Evolutionary conservation across 73 alveolate species (phyloP).

Genomic region (Vitrella brassicaformis): DNA sequence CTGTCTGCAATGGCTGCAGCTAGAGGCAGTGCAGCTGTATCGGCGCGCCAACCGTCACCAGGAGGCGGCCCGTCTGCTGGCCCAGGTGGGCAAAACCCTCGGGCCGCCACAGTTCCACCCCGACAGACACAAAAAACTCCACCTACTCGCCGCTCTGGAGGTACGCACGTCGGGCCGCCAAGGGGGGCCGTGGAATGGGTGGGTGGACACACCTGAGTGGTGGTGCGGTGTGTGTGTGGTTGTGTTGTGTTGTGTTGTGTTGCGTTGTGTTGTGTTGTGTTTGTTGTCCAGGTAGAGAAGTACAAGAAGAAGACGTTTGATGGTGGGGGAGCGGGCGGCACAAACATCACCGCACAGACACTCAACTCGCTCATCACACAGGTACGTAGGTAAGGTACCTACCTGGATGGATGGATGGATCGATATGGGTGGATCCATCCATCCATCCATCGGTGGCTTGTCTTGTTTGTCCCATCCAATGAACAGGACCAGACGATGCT

Average conservation of each 20-base stretch:
- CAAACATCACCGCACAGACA: constrained; percentile 70
- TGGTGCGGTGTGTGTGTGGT: no score
- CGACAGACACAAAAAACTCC: constrained; percentile 74
- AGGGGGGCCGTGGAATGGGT: no score
- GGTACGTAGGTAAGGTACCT: no score
- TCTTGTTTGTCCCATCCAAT: constrained; percentile 23
- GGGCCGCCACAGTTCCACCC: constrained; percentile 75
- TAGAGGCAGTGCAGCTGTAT: constrained; percentile 91
- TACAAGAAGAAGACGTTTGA: constrained; percentile 71
- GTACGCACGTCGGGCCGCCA: no score
- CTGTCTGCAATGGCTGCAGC: constrained; percentile 11
- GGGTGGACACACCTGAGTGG: no score
- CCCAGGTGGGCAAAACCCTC: constrained; percentile 81
- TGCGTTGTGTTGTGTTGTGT: no score
- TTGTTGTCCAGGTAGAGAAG: constrained; percentile 8
- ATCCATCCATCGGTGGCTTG: constrained; percentile 26
- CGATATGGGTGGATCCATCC: background rate
- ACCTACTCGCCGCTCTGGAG: constrained; percentile 93
- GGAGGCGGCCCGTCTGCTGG: constrained; percentile 90
- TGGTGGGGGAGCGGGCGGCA: constrained; percentile 34
- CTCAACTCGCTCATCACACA: constrained; percentile 76
- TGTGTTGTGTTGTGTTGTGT: no score
- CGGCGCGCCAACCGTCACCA: constrained; percentile 96
- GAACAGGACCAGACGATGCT: constrained; percentile 77
- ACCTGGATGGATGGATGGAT: background rate